Base-by-base conservation (phyloP, 176 grass and related monocot genomes). In the Puya raimondii region DNA sequence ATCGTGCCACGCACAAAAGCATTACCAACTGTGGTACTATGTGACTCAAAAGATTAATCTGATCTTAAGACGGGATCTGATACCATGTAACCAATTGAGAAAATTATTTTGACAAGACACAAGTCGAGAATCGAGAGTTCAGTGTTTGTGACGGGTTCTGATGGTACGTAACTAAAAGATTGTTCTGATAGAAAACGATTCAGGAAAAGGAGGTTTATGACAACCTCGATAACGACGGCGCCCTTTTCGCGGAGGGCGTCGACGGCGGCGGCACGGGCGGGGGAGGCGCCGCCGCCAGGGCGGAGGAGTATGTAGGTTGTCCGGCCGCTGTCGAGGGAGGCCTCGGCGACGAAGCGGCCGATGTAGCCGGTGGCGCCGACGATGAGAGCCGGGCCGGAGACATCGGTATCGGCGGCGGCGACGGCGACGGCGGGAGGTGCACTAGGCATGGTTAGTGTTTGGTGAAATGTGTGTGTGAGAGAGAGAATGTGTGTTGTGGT, bases 361-460 rank as follows among this genome's bases (percentile, higher is more conserved):
- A 92, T 92, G 72, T 88, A 86, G 69, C 89, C 85, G 67, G 80
- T 88, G 61, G 82, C 89, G 49, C 89, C 85, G 1, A 92, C 72
- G 57, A 92, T 48, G 26, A 92, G 70, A 11, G 70, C 77, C 5
- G 84, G 77, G 66, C 84, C 84, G 33, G 15, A 23, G 48, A 42
- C 33, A 42, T 42, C 29, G 29, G 29, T 4, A 4, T 5, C 4
- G 56, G n/a, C 54, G 15, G 14, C 6, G 54, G n/a, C 54, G 53
- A 1, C 6, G 53, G 9, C 15, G 53, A 2, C 13, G 53, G 53
- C 53, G 13, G 13, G 16, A 15, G 56, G 56, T 20, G 20, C 20
- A 20, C n/a, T 59, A 21, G 56, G 56, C 56, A 59, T 21, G 33
- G 33, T 42, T 42, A 42, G 4, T 42, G 33, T 42, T 42, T 42